Conservation (phyloP, 768 basidiomycete species). For the Chlorophyllum brunneum region DNA sequence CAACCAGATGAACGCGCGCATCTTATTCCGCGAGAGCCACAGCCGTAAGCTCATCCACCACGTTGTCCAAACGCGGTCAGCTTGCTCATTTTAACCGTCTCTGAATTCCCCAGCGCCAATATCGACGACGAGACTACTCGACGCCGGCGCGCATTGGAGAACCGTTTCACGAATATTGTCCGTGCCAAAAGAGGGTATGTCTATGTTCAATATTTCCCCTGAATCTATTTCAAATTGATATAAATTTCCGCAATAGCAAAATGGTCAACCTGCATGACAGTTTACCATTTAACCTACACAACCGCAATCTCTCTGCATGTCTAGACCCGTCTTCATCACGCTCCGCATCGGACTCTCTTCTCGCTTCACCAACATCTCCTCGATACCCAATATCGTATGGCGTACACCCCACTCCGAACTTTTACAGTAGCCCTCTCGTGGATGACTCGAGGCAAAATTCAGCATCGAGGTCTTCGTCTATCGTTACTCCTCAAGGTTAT, state of each 20-base stretch:
- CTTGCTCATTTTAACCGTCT: too few species aligned
- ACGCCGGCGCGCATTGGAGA: constrained; percentile 44
- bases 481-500: neutral
- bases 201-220: constrained; percentile 8
- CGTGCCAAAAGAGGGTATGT: constrained; percentile 55
- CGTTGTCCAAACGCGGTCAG: neutral
- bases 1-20: constrained; percentile 21
- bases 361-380: constrained; percentile 21
- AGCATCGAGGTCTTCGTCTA: constrained; percentile 14
- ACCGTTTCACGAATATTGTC: constrained; percentile 49
- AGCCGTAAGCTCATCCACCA: constrained; percentile 16
- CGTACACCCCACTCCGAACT: constrained; percentile 1
- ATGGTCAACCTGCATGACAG: constrained; percentile 61
- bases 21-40: constrained; percentile 24
- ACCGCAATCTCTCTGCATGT: constrained; percentile 25
- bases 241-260: constrained; percentile 33
- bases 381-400: constrained; percentile 13
- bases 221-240: neutral
- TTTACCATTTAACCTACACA: constrained; percentile 56
- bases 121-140: constrained; percentile 13
- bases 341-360: constrained; percentile 22
- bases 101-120: constrained; percentile 1
- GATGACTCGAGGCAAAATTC: constrained; percentile 13
- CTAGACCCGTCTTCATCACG: constrained; percentile 24
- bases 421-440: constrained; percentile 6